Evolutionary conservation across 371 early-diverging fungal genomes (phyloP).

Genomic region (Rhizopus stolonifer): DNA sequence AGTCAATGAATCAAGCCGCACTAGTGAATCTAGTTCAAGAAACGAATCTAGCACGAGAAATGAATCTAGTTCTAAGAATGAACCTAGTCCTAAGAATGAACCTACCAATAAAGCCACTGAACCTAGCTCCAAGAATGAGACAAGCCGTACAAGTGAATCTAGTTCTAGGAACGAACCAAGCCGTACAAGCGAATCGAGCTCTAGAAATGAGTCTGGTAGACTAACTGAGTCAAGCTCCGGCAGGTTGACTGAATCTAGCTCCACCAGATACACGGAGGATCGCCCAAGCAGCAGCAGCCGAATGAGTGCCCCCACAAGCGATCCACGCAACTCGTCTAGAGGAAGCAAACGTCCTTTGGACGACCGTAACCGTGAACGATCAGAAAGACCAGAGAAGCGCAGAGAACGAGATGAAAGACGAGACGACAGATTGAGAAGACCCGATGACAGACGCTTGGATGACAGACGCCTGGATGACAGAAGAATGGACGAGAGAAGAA

Average conservation of each 20-base stretch:
- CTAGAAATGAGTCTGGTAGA: no score
- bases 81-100: background rate
- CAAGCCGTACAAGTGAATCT: no score
- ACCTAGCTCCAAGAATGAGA: no score
- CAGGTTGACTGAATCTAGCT: no score
- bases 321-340: conserved; percentile 1
- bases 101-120: background rate
- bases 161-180: background rate
- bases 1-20: no score
- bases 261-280: background rate
- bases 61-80: background rate
- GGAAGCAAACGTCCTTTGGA: conserved; percentile 8
- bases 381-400: conserved; percentile 15
- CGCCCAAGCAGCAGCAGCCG: background rate
- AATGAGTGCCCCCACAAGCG: background rate
- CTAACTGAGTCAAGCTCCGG: no score
- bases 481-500: conserved; percentile 17
- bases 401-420: conserved; percentile 14
- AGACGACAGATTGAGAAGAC: conserved; percentile 23
- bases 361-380: conserved; percentile 6
- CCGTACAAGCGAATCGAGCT: background rate
- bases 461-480: conserved; percentile 22
- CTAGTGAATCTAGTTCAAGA: no score
- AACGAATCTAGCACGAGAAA: background rate
- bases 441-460: conserved; percentile 15